Evolutionary conservation across 2,329 filamentous ascomycete species (phyloP).

Genomic region (Alternaria metachromatica): DNA sequence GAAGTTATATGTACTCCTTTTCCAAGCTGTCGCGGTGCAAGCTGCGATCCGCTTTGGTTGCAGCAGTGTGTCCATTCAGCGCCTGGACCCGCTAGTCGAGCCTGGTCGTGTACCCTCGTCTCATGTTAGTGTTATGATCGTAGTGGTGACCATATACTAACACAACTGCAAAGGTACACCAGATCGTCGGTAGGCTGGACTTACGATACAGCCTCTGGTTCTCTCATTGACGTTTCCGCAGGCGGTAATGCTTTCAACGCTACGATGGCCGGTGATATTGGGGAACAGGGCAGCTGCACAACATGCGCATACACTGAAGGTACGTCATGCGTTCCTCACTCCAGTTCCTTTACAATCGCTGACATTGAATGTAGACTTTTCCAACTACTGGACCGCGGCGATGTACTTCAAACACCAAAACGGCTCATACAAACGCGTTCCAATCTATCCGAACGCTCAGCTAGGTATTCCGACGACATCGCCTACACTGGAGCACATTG

Average conservation of each 20-base stretch:
- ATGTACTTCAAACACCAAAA: conserved; percentile 42
- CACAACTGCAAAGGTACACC: conserved; percentile 8
- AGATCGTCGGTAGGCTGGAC: conserved; percentile 16
- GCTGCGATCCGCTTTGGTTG: conserved; percentile 29
- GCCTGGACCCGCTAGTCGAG: conserved; percentile 35
- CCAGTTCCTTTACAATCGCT: not conserved
- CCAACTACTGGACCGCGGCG: conserved; percentile 28
- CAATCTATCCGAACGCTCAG: conserved; percentile 33
- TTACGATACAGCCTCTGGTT: not conserved
- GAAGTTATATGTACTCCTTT: conserved; percentile 54
- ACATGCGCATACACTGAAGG: conserved; percentile 37
- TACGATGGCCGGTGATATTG: conserved; percentile 21
- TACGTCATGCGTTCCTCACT: not conserved
- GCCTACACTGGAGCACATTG: conserved; percentile 2
- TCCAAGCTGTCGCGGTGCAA: conserved; percentile 6
- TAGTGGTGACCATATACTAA: not conserved
- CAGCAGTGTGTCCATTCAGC: conserved; percentile 28
- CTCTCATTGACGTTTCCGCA: not conserved
- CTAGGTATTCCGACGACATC: conserved; percentile 13
- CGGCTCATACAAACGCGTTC: conserved; percentile 38
- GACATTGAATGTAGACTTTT: conserved; percentile 8
- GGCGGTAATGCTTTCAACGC: conserved; percentile 30
- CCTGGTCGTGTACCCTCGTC: conserved; percentile 30
- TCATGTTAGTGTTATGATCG: conserved; percentile 14
- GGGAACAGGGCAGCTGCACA: conserved; percentile 18